A percentile compares a stretch with the other conserved stretches of the same genome.
These are phyloP conservation scores for Capsella rubella DNA, from an alignment of 441 rosid genomes.

Conservation along the genomic window DNA sequence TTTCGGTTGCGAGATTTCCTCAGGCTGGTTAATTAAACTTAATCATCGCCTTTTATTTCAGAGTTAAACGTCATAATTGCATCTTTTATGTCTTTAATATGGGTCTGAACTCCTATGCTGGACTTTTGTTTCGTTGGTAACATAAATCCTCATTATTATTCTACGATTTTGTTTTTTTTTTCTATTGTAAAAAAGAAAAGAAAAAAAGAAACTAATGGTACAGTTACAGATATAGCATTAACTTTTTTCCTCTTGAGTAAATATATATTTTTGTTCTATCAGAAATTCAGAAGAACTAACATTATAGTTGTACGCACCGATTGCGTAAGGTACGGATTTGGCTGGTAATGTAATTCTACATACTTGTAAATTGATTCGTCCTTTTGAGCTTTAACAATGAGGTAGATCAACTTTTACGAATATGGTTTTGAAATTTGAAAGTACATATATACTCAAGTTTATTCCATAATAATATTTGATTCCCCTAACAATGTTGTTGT, in stretches of 20 bases:
- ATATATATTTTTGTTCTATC: background rate
- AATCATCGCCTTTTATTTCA: background rate
- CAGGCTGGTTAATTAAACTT: background rate
- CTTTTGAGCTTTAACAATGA: background rate
- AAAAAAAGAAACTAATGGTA: background rate
- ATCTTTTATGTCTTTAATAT: background rate
- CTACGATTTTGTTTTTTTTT: conserved; percentile 24
- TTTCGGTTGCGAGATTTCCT: background rate
- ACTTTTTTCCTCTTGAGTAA: conserved; percentile 7
- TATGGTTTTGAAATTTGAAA: background rate
- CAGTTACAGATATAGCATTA: conserved; percentile 29
- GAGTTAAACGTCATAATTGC: background rate
- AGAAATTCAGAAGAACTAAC: conserved; percentile 25
- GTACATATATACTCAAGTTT: background rate
- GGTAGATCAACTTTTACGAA: background rate
- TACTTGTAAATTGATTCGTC: background rate
- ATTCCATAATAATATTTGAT: background rate
- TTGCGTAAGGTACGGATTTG: background rate
- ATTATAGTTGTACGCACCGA: conserved; percentile 22
- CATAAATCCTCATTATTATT: background rate
- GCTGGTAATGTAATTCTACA: background rate
- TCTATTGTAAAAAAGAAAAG: too few relatives aligned
- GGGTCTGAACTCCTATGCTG: background rate
- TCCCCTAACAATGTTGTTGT: background rate
- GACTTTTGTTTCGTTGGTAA: background rate